Evolutionary conservation across 148 eudicot genomes (phyloP).

Genomic region (Rhododendron ferrugineum): DNA sequence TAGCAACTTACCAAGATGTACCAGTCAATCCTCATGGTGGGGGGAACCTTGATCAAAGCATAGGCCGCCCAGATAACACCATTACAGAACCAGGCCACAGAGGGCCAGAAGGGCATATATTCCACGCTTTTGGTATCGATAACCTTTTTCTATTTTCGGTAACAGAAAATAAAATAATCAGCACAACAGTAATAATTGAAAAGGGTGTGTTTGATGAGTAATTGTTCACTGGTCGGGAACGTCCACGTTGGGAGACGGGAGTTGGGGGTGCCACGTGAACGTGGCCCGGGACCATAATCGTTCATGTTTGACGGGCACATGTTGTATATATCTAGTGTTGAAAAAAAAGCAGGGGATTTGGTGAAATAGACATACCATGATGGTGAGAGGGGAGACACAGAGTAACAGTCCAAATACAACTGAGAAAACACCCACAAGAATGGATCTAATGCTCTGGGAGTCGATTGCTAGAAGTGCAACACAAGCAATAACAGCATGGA

Average conservation of each 20-base stretch:
- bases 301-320: not conserved
- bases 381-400: slow-evolving; percentile 19
- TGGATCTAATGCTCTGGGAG: slow-evolving; percentile 11
- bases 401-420: slow-evolving; percentile 20
- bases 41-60: slow-evolving; percentile 36
- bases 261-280: not conserved
- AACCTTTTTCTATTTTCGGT: slow-evolving; percentile 18
- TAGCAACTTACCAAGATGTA: slow-evolving; percentile 30
- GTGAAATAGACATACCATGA: slow-evolving; percentile 16
- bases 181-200: not conserved
- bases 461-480: slow-evolving; percentile 8
- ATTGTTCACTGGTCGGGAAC: too few relatives aligned
- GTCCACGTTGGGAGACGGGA: not conserved
- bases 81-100: slow-evolving; percentile 32
- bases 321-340: not conserved
- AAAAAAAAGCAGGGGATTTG: not conserved
- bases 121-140: slow-evolving; percentile 41
- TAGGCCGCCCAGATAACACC: slow-evolving; percentile 44
- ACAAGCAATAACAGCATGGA: slow-evolving; percentile 1
- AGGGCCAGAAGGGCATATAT: slow-evolving; percentile 44
- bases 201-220: not conserved
- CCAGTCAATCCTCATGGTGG: not conserved
- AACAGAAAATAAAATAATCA: not conserved
- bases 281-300: too few relatives aligned
- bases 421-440: slow-evolving; percentile 26